phyloP scores from a whole-genome alignment of 768 basidiomycete species.

The Russula dissimulans region DNA sequence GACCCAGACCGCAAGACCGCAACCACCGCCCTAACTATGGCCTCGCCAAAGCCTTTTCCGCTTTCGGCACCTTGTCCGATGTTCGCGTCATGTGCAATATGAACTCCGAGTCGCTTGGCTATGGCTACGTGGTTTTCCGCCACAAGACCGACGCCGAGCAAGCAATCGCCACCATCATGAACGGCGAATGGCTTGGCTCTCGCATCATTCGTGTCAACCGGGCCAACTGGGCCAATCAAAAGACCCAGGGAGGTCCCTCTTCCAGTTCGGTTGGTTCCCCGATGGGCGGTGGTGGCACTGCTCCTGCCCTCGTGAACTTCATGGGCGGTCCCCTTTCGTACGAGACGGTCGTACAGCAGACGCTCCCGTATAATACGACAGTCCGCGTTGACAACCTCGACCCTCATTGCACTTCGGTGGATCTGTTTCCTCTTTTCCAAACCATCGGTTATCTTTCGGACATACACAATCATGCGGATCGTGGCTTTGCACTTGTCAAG shows the following conservation, averaged over 20 bases:
- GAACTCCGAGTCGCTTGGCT: conserved; percentile 97
- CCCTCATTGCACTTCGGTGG: conserved; percentile 93
- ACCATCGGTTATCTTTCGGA: conserved; percentile 98
- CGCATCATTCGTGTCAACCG: conserved; percentile 86
- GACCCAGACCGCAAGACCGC: conserved; percentile 88
- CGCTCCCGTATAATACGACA: conserved; percentile 88
- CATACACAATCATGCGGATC: conserved; percentile 98
- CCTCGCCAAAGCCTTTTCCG: conserved; percentile 91
- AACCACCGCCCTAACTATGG: conserved; percentile 99
- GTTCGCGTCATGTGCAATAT: conserved; percentile 99
- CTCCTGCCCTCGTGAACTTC: conserved; percentile 87
- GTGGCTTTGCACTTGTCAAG: conserved; percentile 98
- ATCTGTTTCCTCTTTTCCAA: conserved; percentile 96
- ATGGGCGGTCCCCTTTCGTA: conserved; percentile 82
- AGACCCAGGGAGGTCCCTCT: conserved; percentile 67
- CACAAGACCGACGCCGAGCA: conserved; percentile 99
- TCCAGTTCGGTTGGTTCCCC: conserved; percentile 1
- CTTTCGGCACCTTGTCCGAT: conserved; percentile 94
- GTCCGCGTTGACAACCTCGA: conserved; percentile 99
- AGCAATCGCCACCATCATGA: conserved; percentile 98
- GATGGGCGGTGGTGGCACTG: conserved; percentile 37
- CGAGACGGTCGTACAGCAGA: conserved; percentile 89
- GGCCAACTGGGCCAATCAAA: conserved; percentile 57
- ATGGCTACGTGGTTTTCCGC: conserved; percentile 96
- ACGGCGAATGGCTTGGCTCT: conserved; percentile 98